Conservation (phyloP, 495 filamentous ascomycete species). For the Parachaetomium inaequale region DNA sequence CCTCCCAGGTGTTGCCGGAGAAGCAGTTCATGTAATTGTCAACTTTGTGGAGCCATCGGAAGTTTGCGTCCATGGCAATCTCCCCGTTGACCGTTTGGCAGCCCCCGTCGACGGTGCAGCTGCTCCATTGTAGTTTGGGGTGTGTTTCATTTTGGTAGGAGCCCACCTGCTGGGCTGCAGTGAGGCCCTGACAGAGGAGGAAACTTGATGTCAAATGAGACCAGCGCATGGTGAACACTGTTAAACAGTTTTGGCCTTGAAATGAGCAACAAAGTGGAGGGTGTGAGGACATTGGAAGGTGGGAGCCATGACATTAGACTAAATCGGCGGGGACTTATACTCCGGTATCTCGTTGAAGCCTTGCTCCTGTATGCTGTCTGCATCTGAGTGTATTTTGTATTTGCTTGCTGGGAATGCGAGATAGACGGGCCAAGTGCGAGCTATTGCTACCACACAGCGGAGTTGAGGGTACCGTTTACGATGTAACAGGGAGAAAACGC, state of each 20-base stretch:
- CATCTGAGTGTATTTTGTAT: neutral
- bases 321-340: neutral
- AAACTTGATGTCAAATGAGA: slow-evolving; percentile 20
- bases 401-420: neutral
- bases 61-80: slow-evolving; percentile 45
- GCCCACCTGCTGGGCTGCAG: slow-evolving; percentile 50
- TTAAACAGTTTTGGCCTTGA: too few species aligned
- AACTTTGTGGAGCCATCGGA: slow-evolving; percentile 44
- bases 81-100: slow-evolving; percentile 40
- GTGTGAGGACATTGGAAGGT: neutral
- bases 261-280: too few species aligned
- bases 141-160: slow-evolving; percentile 50
- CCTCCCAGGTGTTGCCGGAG: slow-evolving; percentile 40
- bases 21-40: slow-evolving; percentile 37
- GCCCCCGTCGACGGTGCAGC: slow-evolving; percentile 46
- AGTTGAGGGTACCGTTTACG: too few species aligned
- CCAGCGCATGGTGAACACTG: neutral
- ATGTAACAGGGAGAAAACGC: too few species aligned
- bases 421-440: neutral
- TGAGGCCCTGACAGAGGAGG: slow-evolving; percentile 13
- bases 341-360: neutral
- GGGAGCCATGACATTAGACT: neutral
- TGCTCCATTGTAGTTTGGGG: slow-evolving; percentile 53
- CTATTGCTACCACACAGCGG: neutral
- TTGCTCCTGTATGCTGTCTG: neutral